phyloP scores from a whole-genome alignment of 345 rosid species.

The Corchorus capsularis region DNA sequence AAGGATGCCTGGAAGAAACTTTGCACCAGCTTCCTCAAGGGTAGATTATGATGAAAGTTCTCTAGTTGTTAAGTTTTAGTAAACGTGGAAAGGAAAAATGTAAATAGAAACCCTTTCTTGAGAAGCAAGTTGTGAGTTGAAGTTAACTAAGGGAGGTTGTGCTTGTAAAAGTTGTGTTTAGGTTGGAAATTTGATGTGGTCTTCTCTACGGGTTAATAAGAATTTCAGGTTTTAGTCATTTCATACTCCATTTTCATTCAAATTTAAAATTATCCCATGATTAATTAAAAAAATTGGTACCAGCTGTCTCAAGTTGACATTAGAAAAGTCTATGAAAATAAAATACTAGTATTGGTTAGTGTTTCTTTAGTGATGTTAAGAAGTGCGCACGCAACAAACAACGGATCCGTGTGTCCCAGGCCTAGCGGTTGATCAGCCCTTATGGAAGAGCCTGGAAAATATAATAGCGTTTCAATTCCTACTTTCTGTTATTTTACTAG shows the following conservation, averaged over 20 bases:
- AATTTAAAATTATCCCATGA: neutral
- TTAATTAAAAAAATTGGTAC: neutral
- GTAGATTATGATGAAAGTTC: constrained; percentile 26
- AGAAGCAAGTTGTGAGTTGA: neutral
- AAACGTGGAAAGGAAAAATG: neutral
- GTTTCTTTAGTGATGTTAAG: too few relatives aligned
- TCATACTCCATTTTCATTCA: neutral
- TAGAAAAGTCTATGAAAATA: neutral
- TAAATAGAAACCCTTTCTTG: neutral
- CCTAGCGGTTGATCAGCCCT: too few relatives aligned
- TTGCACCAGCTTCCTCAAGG: constrained; percentile 64
- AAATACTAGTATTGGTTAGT: too few relatives aligned
- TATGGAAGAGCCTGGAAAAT: too few relatives aligned
- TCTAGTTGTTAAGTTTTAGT: neutral
- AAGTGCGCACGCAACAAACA: too few relatives aligned
- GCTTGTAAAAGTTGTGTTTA: neutral
- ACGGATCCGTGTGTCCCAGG: too few relatives aligned
- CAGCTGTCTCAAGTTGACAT: neutral
- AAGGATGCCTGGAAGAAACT: constrained; percentile 53
- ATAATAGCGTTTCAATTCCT: too few relatives aligned
- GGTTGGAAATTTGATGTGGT: neutral
- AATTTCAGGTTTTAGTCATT: neutral
- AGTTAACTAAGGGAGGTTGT: neutral
- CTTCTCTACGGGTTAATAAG: neutral
- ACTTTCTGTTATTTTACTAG: too few relatives aligned